These are phyloP conservation scores for Pyrus hybrid DNA, from an alignment of 331 rosid species.

Conservation along the genomic window DNA sequence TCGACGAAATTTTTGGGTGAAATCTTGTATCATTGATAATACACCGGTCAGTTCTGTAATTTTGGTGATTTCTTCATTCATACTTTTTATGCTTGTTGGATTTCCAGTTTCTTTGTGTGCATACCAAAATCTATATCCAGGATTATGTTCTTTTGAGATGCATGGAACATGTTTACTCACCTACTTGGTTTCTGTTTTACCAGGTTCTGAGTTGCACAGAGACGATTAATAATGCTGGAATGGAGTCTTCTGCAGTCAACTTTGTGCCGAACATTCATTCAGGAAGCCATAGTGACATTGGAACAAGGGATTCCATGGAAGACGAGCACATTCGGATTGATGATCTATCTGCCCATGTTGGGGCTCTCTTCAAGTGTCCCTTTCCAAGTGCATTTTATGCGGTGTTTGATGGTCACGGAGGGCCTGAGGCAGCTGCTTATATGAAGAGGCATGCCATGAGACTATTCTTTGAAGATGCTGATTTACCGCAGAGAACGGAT, in stretches of 20 bases:
- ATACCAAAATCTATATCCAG: not conserved
- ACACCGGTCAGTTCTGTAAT: not conserved
- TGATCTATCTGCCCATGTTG: conserved; percentile 62
- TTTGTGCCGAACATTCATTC: conserved; percentile 65
- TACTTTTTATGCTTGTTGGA: not conserved
- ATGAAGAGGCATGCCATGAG: conserved; percentile 69
- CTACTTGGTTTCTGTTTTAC: not conserved
- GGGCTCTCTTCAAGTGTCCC: conserved; percentile 40
- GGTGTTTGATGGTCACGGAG: conserved; percentile 91
- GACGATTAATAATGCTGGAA: conserved; percentile 26
- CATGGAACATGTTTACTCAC: not conserved
- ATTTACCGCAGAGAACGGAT: conserved; percentile 46
- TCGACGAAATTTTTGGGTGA: not conserved
- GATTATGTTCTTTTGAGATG: not conserved
- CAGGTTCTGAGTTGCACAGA: conserved; percentile 59
- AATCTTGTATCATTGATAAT: not conserved
- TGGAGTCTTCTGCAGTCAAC: conserved; percentile 37
- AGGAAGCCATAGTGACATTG: conserved; percentile 72
- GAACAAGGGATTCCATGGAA: conserved; percentile 68
- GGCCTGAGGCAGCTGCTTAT: conserved; percentile 80
- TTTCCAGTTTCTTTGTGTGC: not conserved
- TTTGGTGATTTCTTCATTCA: not conserved
- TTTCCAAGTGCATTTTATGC: conserved; percentile 76
- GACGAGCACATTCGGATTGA: conserved; percentile 82
- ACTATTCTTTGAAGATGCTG: conserved; percentile 68